phyloP scores from a whole-genome alignment of 1,284 basidiomycete species.

The Ustilago loliicola region DNA sequence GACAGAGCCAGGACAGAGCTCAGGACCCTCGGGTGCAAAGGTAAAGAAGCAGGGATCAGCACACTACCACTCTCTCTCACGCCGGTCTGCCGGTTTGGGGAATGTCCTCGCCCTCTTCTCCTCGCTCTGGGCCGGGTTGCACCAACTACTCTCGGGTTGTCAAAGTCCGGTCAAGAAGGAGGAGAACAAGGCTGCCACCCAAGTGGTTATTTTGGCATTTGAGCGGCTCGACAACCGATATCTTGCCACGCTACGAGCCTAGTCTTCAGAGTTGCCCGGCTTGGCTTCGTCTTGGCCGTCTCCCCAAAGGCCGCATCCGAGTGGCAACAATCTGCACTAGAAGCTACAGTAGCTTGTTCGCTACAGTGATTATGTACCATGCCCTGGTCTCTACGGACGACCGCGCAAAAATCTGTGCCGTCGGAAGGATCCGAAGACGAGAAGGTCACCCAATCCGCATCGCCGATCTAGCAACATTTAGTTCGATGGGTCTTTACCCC shows the following conservation, averaged over 20 bases:
- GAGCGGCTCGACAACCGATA: conserved; percentile 5
- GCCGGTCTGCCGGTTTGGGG: background rate
- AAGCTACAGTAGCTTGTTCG: background rate
- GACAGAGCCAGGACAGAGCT: background rate
- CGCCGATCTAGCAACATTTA: background rate
- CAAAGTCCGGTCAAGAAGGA: background rate
- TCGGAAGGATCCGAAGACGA: background rate
- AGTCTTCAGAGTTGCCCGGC: background rate
- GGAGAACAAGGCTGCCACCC: background rate
- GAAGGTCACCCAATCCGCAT: background rate
- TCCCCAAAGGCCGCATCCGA: conserved; percentile 1
- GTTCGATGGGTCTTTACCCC: too few species aligned
- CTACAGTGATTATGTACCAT: background rate
- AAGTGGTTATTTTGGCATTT: background rate
- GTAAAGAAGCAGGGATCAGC: background rate
- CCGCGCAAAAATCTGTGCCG: background rate
- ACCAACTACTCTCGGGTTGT: background rate
- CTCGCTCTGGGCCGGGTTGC: background rate
- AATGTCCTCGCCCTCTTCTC: background rate
- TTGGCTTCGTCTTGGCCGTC: background rate
- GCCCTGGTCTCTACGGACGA: background rate
- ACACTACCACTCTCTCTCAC: background rate
- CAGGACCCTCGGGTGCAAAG: conserved; percentile 7
- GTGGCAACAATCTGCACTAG: background rate
- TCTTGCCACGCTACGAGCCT: background rate